phyloP scores from a whole-genome alignment of 1,284 basidiomycete species.

The Cutaneotrichosporon cutaneum region DNA sequence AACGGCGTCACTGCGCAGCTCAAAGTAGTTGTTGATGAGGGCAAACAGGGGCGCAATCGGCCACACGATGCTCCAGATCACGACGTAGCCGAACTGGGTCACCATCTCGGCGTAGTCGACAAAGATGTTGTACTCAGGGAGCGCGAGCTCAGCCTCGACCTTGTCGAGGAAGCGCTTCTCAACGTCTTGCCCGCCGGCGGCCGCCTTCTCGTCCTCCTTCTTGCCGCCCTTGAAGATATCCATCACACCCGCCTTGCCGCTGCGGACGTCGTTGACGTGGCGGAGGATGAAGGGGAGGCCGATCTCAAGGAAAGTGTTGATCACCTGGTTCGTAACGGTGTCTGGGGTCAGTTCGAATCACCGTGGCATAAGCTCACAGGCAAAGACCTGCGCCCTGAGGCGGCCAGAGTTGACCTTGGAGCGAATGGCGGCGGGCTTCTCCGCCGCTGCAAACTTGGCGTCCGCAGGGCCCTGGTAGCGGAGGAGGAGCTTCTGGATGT shows the following conservation, averaged over 20 bases:
- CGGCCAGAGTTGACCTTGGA: conserved; percentile 59
- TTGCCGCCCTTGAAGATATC: conserved; percentile 19
- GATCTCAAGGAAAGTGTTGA: conserved; percentile 79
- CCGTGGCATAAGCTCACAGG: conserved; percentile 50
- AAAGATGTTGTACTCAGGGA: conserved; percentile 79
- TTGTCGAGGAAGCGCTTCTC: conserved; percentile 60
- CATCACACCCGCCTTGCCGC: conserved; percentile 51
- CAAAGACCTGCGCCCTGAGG: conserved; percentile 89
- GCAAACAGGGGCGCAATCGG: conserved; percentile 70
- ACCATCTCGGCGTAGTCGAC: conserved; percentile 94
- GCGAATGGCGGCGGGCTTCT: conserved; percentile 8
- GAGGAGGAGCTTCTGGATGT: conserved; percentile 52
- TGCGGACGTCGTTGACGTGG: conserved; percentile 59
- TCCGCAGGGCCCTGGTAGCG: conserved; percentile 7
- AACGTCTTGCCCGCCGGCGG: conserved; percentile 6
- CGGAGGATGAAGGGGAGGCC: conserved; percentile 78
- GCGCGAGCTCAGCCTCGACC: conserved; percentile 71
- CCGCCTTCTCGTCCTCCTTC: conserved; percentile 6
- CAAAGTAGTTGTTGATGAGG: conserved; percentile 73
- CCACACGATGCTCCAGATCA: conserved; percentile 92
- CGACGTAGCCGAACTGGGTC: conserved; percentile 84
- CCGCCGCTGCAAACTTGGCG: not conserved
- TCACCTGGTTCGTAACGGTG: conserved; percentile 85
- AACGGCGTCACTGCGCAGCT: conserved; percentile 89
- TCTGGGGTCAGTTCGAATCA: conserved; percentile 51